These are phyloP conservation scores for Ganoderma sinense DNA, from an alignment of 1,284 basidiomycete genomes.

Conservation along the genomic window DNA sequence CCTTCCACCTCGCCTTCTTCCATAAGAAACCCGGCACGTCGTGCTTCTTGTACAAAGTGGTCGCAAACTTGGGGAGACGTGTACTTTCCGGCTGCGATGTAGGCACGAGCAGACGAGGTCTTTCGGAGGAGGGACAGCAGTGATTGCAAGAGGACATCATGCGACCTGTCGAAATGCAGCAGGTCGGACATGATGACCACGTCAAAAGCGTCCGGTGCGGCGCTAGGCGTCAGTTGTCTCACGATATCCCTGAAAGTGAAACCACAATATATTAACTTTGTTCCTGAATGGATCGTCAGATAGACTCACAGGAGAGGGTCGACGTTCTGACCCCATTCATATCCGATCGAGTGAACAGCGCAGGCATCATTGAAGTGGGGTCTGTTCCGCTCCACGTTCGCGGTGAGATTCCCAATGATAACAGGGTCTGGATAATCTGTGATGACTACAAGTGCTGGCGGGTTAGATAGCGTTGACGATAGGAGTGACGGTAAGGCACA, in stretches of 20 bases:
- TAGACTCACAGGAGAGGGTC: slow-evolving; percentile 52
- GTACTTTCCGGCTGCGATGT: slow-evolving; percentile 72
- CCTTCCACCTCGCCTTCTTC: slow-evolving; percentile 50
- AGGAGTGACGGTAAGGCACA: slow-evolving; percentile 71
- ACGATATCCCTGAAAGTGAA: background rate
- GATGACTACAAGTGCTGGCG: slow-evolving; percentile 60
- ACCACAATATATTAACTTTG: background rate
- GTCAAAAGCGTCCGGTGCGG: slow-evolving; percentile 53
- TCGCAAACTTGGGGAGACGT: slow-evolving; percentile 62
- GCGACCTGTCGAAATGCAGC: slow-evolving; percentile 70
- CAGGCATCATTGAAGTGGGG: slow-evolving; percentile 46
- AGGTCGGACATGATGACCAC: slow-evolving; percentile 73
- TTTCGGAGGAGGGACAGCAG: slow-evolving; percentile 56
- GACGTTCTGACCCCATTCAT: slow-evolving; percentile 69
- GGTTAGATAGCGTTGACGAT: slow-evolving; percentile 49
- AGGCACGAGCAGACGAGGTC: slow-evolving; percentile 50
- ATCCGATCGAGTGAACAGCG: slow-evolving; percentile 53
- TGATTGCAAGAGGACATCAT: slow-evolving; percentile 62
- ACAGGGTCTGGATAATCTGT: slow-evolving; percentile 74
- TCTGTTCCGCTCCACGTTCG: slow-evolving; percentile 60
- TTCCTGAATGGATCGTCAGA: too few species aligned
- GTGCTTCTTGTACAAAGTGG: slow-evolving; percentile 55
- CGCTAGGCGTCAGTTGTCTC: background rate
- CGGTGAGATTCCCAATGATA: slow-evolving; percentile 62
- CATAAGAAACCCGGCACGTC: slow-evolving; percentile 52